A percentile compares a stretch with the other conserved stretches of the same genome.
Evolutionary conservation across 768 basidiomycete genomes (phyloP).

Genomic region (Termitomyces sp.): DNA sequence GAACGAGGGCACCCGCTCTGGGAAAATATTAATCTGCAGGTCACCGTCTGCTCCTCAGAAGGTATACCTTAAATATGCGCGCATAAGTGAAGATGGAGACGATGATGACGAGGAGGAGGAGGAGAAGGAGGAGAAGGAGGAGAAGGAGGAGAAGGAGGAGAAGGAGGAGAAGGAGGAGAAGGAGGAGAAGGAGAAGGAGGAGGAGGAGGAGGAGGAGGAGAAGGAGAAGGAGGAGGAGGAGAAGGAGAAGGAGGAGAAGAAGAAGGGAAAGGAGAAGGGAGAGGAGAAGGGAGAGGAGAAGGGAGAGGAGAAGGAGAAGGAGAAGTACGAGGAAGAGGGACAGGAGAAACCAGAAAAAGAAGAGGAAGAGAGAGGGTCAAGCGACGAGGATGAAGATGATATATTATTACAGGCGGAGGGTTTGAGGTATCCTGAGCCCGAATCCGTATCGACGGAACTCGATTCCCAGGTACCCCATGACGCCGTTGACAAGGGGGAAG

Average conservation of each 20-base stretch:
- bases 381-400: background rate
- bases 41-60: background rate
- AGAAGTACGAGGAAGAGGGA: background rate
- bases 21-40: background rate
- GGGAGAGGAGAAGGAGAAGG: background rate
- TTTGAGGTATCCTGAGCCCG: background rate
- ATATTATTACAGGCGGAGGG: background rate
- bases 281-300: too few species aligned
- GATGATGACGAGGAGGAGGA: background rate
- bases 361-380: background rate
- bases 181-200: background rate
- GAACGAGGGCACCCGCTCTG: background rate
- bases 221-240: background rate
- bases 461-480: background rate
- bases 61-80: background rate
- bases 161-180: too few species aligned
- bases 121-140: too few species aligned
- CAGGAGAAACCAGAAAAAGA: background rate
- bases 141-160: background rate
- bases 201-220: too few species aligned
- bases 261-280: too few species aligned
- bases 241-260: too few species aligned
- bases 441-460: background rate
- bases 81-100: background rate
- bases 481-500: background rate